Conservation (phyloP, 2,329 filamentous ascomycete genomes). For the Alternaria gaisen region DNA sequence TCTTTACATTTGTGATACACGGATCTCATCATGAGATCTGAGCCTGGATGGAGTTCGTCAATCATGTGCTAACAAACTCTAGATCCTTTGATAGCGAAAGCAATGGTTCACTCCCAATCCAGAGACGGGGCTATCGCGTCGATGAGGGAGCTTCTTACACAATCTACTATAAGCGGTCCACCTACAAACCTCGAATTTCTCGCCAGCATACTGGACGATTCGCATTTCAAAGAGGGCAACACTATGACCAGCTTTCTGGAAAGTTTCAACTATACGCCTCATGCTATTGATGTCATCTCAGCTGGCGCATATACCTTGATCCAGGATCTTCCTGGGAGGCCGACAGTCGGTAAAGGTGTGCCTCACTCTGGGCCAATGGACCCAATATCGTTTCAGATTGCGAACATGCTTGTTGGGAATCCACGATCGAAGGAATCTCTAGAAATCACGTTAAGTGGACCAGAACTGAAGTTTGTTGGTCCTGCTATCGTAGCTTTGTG, state of each 20-base stretch:
- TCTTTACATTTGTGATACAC: neutral
- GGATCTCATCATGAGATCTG: neutral
- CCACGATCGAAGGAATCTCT: slow-evolving; percentile 60
- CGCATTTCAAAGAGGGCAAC: slow-evolving; percentile 58
- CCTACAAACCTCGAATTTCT: slow-evolving; percentile 68
- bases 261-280: slow-evolving; percentile 59
- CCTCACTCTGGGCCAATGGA: slow-evolving; percentile 70
- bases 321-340: slow-evolving; percentile 67
- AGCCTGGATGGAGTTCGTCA: neutral
- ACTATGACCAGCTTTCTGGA: slow-evolving; percentile 67
- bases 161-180: slow-evolving; percentile 62
- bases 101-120: slow-evolving; percentile 62
- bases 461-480: slow-evolving; percentile 65
- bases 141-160: slow-evolving; percentile 55
- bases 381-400: slow-evolving; percentile 64
- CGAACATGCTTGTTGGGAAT: slow-evolving; percentile 69
- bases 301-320: slow-evolving; percentile 67
- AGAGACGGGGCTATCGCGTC: slow-evolving; percentile 55
- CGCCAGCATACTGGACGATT: slow-evolving; percentile 58
- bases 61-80: neutral
- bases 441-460: slow-evolving; percentile 69
- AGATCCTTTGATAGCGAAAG: slow-evolving; percentile 65
- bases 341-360: slow-evolving; percentile 65
- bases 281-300: slow-evolving; percentile 65
- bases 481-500: slow-evolving; percentile 65